These are phyloP conservation scores for Talaromyces borbonicus DNA, from an alignment of 495 filamentous ascomycete species.

Conservation along the genomic window DNA sequence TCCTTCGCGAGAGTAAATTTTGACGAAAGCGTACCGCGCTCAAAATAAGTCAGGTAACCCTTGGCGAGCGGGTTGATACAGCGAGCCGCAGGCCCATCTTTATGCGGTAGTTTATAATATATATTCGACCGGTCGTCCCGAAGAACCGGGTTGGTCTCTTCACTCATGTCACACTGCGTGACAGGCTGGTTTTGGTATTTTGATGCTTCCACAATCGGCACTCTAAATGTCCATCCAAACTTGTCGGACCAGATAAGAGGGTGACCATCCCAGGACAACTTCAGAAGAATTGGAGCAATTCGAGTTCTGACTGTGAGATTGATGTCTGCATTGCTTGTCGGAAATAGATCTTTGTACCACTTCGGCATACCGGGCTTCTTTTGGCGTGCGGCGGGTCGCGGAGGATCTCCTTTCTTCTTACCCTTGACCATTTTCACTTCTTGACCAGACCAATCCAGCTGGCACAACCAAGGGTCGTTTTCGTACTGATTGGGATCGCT, in stretches of 20 bases:
- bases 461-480: constrained; percentile 79
- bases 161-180: constrained; percentile 60
- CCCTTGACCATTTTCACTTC: constrained; percentile 84
- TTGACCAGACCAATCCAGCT: constrained; percentile 93
- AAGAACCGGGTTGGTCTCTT: constrained; percentile 55
- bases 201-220: constrained; percentile 50
- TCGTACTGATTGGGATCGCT: constrained; percentile 52
- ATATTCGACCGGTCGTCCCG: constrained; percentile 53
- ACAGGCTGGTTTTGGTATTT: constrained; percentile 63
- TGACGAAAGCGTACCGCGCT: constrained; percentile 75
- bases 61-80: constrained; percentile 85
- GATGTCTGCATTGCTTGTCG: constrained; percentile 51
- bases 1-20: constrained; percentile 86
- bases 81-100: constrained; percentile 78
- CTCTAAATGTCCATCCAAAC: constrained; percentile 84
- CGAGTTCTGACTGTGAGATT: constrained; percentile 79
- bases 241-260: constrained; percentile 89
- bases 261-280: constrained; percentile 78
- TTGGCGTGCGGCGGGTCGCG: constrained; percentile 68
- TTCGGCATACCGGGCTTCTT: constrained; percentile 90
- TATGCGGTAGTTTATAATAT: constrained; percentile 95
- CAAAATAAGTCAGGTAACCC: constrained; percentile 81
- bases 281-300: constrained; percentile 77
- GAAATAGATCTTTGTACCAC: constrained; percentile 91
- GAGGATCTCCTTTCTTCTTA: constrained; percentile 74